These are phyloP conservation scores for Xylaria castorea DNA, from an alignment of 495 filamentous ascomycete genomes.

Conservation along the genomic window DNA sequence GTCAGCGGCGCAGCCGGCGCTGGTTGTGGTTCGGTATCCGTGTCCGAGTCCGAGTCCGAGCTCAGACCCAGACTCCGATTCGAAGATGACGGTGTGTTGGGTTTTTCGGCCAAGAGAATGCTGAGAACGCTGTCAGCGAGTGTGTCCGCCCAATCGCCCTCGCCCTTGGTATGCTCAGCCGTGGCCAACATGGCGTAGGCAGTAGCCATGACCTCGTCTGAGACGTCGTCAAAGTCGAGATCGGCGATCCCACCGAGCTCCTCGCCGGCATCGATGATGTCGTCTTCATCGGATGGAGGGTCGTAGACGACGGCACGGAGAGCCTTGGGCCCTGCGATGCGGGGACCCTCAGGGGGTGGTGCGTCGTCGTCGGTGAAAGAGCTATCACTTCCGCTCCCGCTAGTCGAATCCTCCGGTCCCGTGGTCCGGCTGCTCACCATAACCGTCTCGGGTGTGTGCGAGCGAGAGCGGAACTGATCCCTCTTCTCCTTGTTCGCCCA, in stretches of 20 bases:
- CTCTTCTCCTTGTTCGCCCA: slow-evolving; percentile 26
- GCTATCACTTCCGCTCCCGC: slow-evolving; percentile 10
- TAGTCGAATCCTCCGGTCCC: slow-evolving; percentile 9
- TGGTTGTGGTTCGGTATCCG: neutral
- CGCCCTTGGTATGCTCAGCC: neutral
- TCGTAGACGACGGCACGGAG: neutral
- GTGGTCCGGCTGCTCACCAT: slow-evolving; percentile 1
- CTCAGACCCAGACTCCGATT: neutral
- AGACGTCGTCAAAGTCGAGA: slow-evolving; percentile 16
- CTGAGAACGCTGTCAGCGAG: slow-evolving; percentile 15
- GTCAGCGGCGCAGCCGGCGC: neutral
- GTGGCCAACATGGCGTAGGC: slow-evolving; percentile 6
- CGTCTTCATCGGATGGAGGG: neutral
- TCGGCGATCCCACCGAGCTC: slow-evolving; percentile 4
- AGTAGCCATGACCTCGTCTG: slow-evolving; percentile 13
- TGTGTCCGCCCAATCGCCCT: slow-evolving; percentile 28
- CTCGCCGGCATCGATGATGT: neutral
- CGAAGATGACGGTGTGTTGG: neutral
- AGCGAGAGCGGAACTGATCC: slow-evolving; percentile 3
- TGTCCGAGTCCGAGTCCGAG: neutral
- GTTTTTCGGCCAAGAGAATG: neutral
- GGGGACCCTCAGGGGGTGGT: neutral
- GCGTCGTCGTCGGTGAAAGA: slow-evolving; percentile 11
- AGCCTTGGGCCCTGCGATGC: slow-evolving; percentile 20
- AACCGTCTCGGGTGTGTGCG: neutral